Base-by-base conservation (phyloP, 1,284 basidiomycete species). In the Cryptococcus sp. region DNA sequence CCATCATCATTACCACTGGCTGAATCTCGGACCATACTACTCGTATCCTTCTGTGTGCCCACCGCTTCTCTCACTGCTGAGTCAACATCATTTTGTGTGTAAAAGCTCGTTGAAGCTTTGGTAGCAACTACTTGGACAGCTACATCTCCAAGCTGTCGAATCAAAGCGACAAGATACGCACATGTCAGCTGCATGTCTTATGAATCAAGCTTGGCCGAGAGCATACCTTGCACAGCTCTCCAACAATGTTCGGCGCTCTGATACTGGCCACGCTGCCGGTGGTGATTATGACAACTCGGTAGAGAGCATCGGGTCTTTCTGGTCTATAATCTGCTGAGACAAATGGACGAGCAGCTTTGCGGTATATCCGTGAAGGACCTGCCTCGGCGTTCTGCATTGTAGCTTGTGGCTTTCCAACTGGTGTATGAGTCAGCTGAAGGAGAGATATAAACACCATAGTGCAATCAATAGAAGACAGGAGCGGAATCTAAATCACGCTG, bases 251-350 rank as follows among this genome's bases (percentile, higher is more conserved):
- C 1, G 93, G 93, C 0, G 89, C 86, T 73, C 98, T 98, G 70
- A 99, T 85, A 52, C 91, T 91, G 0, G 95, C 95, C 0, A 99
- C 95, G 67, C 91, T 95, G 13, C 95, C 94, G 0, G 92, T 91
- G 0, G 89, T 86, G 51, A 95, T 87, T 43, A 99, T 80, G 6
- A 98, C 80, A 40, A 97, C 84, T 72, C 97, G 81, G 46, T 80
- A 70, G 45, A 73, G 66, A 19, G 76, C 76, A 61, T 76, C 73
- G 1, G 59, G 52, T 13, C 26, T 22, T 6, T 23, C 17, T 13
- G 72, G 72, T n/a, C 64, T 54, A 49, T 75, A 49, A 19, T 71
- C 59, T 2, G 69, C 65, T 0, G 71, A 61, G 5, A 69, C 67
- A 52, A 77, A 77, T 15, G 71, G 71, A 16, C 48, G 40, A 3